Evolutionary conservation across 208 protist genomes (phyloP), one percentile per base, ranked within the genome.

Genomic region (Trypanosoma boissoni): DNA sequence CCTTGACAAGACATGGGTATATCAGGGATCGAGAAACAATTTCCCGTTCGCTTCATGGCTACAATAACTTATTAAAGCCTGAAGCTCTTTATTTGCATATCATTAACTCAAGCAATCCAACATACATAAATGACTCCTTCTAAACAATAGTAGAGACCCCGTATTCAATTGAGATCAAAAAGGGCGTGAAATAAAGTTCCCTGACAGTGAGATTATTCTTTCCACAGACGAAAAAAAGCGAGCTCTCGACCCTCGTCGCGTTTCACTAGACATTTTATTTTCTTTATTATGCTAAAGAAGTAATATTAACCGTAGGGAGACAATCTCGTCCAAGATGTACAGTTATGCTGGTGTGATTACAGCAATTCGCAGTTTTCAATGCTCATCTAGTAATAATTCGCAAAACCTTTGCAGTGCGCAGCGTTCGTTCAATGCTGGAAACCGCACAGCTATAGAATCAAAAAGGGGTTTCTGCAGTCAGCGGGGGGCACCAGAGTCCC

Each of bases 41-140:
- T n/a, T n/a, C n/a, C n/a, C n/a, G n/a, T n/a, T n/a, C n/a, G n/a
- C n/a, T n/a, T n/a, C n/a, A n/a, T n/a, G n/a, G n/a, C n/a, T n/a
- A n/a, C n/a, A n/a, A n/a, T n/a, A n/a, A n/a, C n/a, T n/a, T n/a
- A n/a, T n/a, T n/a, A n/a, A n/a, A n/a, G n/a, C n/a, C 37, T 23
- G 41, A 31, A 21, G 24, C 73, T 79, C 50, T 39, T 12, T 12
- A 16, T 39, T 39, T 6, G 34, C 12, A 39, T 39, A 6, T 16
- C 6, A 39, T 16, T 16, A 12, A 12, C 8, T 6, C 34, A 39
- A 39, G 8, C 12, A 6, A 39, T 39, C 34, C 6, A 39, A 39
- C 8, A 39, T 12, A 39, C n/a, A 39, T 12, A 6, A 12, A 39
- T 6, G 34, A 12, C 12, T 39, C 8, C 34, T 39, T 12, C 12